These are phyloP conservation scores for Silene noctiflora DNA, from an alignment of 179 eudicot genomes.

Conservation along the genomic window DNA sequence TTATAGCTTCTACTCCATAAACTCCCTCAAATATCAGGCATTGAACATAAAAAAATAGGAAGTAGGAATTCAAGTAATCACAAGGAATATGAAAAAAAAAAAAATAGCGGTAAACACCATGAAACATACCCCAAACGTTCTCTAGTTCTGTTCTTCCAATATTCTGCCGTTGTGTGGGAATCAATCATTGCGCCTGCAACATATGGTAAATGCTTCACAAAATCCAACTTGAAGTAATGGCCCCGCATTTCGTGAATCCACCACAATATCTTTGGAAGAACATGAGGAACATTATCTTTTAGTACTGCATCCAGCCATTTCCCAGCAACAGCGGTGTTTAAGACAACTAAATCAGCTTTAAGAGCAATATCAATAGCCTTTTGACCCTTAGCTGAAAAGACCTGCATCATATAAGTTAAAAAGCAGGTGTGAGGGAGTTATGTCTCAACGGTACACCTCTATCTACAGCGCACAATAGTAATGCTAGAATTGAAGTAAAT, in stretches of 20 bases:
- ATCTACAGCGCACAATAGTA: not conserved
- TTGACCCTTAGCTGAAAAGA: conserved; percentile 68
- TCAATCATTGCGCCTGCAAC: conserved; percentile 99
- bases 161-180: conserved; percentile 87
- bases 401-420: conserved; percentile 37
- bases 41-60: not conserved
- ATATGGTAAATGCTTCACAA: conserved; percentile 81
- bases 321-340: conserved; percentile 98
- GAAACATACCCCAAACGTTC: conserved; percentile 69
- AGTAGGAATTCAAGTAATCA: not conserved
- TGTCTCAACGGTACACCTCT: not conserved
- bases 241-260: conserved; percentile 99
- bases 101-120: conserved; percentile 6
- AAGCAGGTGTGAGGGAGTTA: not conserved
- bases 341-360: conserved; percentile 80
- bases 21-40: not conserved
- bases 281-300: conserved; percentile 72
- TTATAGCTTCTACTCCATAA: not conserved
- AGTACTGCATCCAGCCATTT: conserved; percentile 91
- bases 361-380: conserved; percentile 83
- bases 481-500: not conserved
- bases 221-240: conserved; percentile 91
- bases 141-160: conserved; percentile 89
- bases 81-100: not conserved
- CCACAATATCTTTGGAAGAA: conserved; percentile 94